Evolutionary conservation across 345 rosid genomes (phyloP).

Genomic region (Isatis tinctoria): DNA sequence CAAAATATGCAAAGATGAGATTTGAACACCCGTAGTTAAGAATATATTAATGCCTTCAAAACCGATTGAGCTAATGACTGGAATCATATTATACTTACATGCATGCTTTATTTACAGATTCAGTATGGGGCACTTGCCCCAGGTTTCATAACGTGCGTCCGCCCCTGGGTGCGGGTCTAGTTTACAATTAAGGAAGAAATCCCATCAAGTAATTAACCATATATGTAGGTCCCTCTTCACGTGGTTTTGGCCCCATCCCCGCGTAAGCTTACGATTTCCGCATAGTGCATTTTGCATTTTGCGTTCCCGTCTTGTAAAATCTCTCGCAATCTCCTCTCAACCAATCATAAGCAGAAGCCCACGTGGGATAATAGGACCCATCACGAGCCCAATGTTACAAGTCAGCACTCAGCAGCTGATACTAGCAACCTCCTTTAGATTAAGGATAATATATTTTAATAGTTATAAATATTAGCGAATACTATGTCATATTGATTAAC

Average conservation of each 20-base stretch:
- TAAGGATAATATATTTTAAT: conserved; percentile 20
- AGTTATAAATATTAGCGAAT: not conserved
- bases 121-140: too few relatives aligned
- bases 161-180: too few relatives aligned
- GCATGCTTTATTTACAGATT: too few relatives aligned
- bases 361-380: conserved; percentile 56
- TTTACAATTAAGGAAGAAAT: too few relatives aligned
- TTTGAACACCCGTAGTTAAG: too few relatives aligned
- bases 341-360: conserved; percentile 61
- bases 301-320: conserved; percentile 30
- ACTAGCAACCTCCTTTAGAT: conserved; percentile 10
- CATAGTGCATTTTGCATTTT: not conserved
- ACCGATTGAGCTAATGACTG: too few relatives aligned
- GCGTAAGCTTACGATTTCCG: conserved; percentile 37
- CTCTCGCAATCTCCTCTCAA: conserved; percentile 58
- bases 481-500: not conserved
- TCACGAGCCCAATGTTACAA: not conserved
- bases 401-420: conserved; percentile 21
- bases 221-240: conserved; percentile 39
- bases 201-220: too few relatives aligned
- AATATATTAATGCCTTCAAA: too few relatives aligned
- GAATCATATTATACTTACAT: too few relatives aligned
- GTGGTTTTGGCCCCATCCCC: conserved; percentile 33
- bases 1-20: too few relatives aligned
- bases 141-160: too few relatives aligned